Conservation (phyloP, 306 rosid genomes). For the Prosopis cineraria region DNA sequence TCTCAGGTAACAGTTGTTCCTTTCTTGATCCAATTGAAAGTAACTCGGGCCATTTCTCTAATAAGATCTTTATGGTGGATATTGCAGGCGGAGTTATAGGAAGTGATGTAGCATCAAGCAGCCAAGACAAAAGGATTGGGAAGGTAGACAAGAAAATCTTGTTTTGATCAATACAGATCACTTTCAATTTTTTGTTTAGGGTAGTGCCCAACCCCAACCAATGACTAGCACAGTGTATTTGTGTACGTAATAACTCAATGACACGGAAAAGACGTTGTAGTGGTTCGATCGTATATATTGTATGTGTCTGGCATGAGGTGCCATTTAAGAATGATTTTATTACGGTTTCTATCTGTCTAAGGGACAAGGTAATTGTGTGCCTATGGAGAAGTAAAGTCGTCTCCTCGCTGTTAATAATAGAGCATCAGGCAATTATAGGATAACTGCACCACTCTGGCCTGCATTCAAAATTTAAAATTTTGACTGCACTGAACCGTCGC, state of each 20-base stretch:
- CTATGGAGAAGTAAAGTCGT: background rate
- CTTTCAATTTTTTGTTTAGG: background rate
- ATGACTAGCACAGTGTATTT: background rate
- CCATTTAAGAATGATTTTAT: background rate
- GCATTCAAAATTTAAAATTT: background rate
- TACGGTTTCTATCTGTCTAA: background rate
- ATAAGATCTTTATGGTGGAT: background rate
- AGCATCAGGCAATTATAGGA: background rate
- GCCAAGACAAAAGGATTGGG: constrained; percentile 18
- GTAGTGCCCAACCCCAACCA: background rate
- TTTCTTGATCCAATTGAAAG: constrained; percentile 29
- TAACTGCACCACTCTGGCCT: background rate
- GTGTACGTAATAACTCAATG: background rate
- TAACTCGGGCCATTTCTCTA: constrained; percentile 2
- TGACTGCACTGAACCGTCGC: background rate
- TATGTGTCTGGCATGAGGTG: too few relatives aligned
- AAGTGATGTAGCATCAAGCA: constrained; percentile 4
- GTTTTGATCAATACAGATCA: background rate
- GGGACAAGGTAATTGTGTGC: background rate
- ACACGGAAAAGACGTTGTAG: background rate
- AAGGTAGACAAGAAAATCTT: constrained; percentile 24
- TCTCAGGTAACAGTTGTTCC: constrained; percentile 35
- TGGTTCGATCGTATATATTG: background rate
- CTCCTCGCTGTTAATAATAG: background rate
- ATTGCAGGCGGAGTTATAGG: constrained; percentile 33